phyloP scores from a whole-genome alignment of 345 rosid genomes.

The Hypericum perforatum region DNA sequence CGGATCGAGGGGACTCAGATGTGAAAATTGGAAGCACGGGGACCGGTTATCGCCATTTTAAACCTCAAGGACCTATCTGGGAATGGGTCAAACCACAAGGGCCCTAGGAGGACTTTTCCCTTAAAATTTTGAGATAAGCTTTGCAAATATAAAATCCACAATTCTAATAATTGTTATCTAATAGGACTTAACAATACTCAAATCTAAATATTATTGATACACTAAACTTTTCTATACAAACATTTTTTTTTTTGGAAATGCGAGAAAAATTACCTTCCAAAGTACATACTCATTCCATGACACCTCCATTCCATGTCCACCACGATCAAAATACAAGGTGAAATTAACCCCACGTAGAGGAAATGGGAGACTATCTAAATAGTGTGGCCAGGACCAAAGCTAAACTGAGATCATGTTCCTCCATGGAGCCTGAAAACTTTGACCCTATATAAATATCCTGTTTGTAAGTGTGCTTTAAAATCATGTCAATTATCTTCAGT shows the following conservation, averaged over 20 bases:
- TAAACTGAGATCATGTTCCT: constrained; percentile 4
- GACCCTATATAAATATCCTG: constrained; percentile 7
- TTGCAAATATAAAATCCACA: not conserved
- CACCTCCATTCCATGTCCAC: constrained; percentile 13
- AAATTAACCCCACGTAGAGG: constrained; percentile 4
- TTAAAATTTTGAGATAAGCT: too few relatives aligned
- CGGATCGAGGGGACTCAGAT: too few relatives aligned
- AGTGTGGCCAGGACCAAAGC: constrained; percentile 8
- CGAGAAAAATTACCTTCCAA: constrained; percentile 20
- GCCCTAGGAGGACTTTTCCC: too few relatives aligned
- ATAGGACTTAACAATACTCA: too few relatives aligned
- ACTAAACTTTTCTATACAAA: too few relatives aligned
- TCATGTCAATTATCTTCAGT: too few relatives aligned
- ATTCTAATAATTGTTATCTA: too few relatives aligned
- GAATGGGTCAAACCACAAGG: too few relatives aligned
- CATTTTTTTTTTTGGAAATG: constrained; percentile 6
- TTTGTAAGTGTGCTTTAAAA: not conserved
- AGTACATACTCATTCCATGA: constrained; percentile 23
- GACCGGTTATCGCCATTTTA: too few relatives aligned
- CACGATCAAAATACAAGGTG: constrained; percentile 7
- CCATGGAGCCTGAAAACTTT: constrained; percentile 3
- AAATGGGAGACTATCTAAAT: not conserved
- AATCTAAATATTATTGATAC: too few relatives aligned
- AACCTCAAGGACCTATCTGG: too few relatives aligned
- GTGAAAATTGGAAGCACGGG: too few relatives aligned